Base-by-base conservation (phyloP, 2,329 filamentous ascomycete genomes). In the Neoarthrinium moseri region DNA sequence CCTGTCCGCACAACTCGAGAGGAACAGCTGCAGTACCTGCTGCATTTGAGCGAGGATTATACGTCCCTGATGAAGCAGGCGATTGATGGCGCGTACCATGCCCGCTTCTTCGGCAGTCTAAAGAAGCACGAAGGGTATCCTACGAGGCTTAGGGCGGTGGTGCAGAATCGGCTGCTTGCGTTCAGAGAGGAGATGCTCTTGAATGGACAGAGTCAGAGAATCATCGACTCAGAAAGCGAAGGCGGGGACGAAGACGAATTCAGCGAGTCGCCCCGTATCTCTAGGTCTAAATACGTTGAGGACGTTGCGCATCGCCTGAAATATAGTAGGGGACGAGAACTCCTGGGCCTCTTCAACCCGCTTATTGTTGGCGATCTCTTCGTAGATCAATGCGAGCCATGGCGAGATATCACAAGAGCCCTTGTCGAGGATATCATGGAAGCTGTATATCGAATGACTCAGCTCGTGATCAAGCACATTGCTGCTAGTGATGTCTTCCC, bases 331-430 rank as follows among this genome's bases (percentile, higher is more conserved):
- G 66, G 67, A 5, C 55, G 65, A 5, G 66, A 70, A 45, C 59
- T 70, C 21, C 61, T 61, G 0, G 66, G 67, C 4, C 59, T 58
- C 0, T 69, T 59, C 51, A 65, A 65, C 37, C 66, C 67, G 1
- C 34, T 67, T 10, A 55, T 68, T 5, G 51, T 69, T 5, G 50
- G 51, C 4, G 60, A 65, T 6, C 52, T 69, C 0, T 70, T 69
- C 34, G 46, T 32, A 1, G 49, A 63, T 33, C 63, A 70, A 42
- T 64, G 57, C 46, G 27, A 47, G 18, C 62, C 60, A 0, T 70
- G 66, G 66, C 45, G 46, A 13, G 22, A 10, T 0, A 50, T 63
- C 20, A 45, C 60, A 1, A 18, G 45, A 1, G 23, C 37, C 0
- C 53, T 57, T 26, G 44, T 53, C 0, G 43, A 55, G 2, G 24